Evolutionary conservation across 805 yeast genomes (phyloP).

Genomic region (Yamadazyma nakazawae): DNA sequence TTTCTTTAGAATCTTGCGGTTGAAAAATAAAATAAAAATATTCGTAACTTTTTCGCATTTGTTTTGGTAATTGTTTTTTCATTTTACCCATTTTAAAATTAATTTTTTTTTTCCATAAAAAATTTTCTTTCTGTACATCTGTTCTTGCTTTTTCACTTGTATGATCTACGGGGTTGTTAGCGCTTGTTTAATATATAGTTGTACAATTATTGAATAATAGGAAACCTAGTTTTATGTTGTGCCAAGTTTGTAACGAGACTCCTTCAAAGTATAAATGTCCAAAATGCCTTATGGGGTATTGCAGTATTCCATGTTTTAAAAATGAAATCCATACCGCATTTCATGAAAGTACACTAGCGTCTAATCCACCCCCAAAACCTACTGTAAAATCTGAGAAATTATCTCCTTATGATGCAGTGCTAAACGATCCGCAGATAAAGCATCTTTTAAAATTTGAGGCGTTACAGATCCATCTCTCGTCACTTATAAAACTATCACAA

Average conservation of each 20-base stretch:
- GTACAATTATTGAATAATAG: not conserved
- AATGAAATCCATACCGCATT: slow-evolving; percentile 33
- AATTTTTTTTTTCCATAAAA: not conserved
- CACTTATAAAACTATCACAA: slow-evolving; percentile 29
- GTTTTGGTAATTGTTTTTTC: not conserved
- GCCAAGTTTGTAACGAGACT: slow-evolving; percentile 35
- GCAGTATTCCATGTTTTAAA: slow-evolving; percentile 64
- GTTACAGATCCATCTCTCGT: slow-evolving; percentile 52
- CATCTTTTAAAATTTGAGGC: slow-evolving; percentile 49
- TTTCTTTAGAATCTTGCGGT: too few species aligned
- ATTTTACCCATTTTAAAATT: not conserved
- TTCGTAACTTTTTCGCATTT: not conserved
- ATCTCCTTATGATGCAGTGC: slow-evolving; percentile 21
- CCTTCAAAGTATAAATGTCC: slow-evolving; percentile 58
- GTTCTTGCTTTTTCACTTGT: not conserved
- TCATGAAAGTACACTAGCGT: slow-evolving; percentile 9
- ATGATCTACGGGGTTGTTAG: not conserved
- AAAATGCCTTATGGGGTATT: slow-evolving; percentile 43
- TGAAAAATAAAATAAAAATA: too few species aligned
- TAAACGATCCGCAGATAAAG: slow-evolving; percentile 43
- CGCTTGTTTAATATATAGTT: not conserved
- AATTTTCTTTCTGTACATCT: too few species aligned
- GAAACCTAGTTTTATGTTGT: slow-evolving; percentile 15
- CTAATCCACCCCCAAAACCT: not conserved
- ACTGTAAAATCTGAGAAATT: not conserved